A percentile compares a stretch with the other conserved stretches of the same genome.
Conservation (phyloP, 1,284 basidiomycete species). For the Papiliotrema fonsecae region DNA sequence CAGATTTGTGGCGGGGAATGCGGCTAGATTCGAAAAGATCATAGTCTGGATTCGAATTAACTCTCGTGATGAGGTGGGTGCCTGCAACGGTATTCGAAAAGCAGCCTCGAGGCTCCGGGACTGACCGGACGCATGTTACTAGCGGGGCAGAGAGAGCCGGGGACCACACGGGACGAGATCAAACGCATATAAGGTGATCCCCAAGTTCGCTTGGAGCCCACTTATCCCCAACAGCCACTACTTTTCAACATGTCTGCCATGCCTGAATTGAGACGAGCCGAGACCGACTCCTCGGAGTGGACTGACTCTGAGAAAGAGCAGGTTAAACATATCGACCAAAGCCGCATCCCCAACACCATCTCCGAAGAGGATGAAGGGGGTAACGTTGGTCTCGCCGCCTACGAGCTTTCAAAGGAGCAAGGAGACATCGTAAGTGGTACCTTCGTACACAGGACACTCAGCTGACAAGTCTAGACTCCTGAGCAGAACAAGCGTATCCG, state of each 20-base stretch:
- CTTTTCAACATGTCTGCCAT: neutral
- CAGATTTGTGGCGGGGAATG: no score
- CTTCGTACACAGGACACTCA: neutral
- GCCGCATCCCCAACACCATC: neutral
- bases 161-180: no score
- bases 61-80: no score
- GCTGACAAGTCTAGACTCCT: conserved; percentile 25
- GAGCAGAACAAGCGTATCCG: conserved; percentile 37
- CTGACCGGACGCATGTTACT: no score
- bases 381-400: conserved; percentile 39
- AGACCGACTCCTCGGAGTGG: conserved; percentile 1
- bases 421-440: conserved; percentile 32
- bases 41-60: no score
- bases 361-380: conserved; percentile 16
- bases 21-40: no score
- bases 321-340: neutral
- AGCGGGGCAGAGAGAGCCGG: no score
- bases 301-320: neutral
- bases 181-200: no score
- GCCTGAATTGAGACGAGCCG: neutral
- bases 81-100: no score
- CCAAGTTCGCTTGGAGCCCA: no score
- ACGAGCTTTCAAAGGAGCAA: conserved; percentile 29
- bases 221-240: no score
- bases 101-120: no score